Base-by-base conservation (phyloP, 2,329 filamentous ascomycete genomes). In the Sarocladiaceae sp. region DNA sequence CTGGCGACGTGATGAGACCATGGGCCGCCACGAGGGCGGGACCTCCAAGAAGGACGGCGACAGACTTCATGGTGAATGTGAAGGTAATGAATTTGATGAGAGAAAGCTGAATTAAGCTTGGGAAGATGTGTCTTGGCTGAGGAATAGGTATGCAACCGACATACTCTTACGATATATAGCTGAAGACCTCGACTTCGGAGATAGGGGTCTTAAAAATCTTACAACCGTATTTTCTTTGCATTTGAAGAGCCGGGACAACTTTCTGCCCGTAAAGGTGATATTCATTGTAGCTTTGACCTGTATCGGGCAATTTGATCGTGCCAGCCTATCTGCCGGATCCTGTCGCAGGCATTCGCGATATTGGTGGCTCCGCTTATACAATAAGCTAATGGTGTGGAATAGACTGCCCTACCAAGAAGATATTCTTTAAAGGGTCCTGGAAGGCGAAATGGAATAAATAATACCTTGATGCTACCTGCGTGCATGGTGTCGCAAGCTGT, bases 1-100 rank as follows among this genome's bases (percentile, higher is more conserved):
- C 42, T 3, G 75, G 75, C 3, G 60, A 66, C 36, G 62, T 65
- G 64, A 77, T 65, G 57, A 70, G 69, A 53, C 75, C 74, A 57
- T 78, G 75, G 25, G 68, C 71, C 23, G 66, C 66, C 48, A 69
- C 71, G 48, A 65, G 58, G 47, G 62, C 36, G 12, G 36, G 11
- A 39, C 12, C 36, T 11, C 11, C 11, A 20, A 39, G 12, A 17
- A 39, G 36, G 12, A 39, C 12, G 18, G 18, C 18, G 18, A 20
- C 18, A 20, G 36, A 39, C 18, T 39, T 10, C 36, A 39, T 39
- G 12, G 8, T 39, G 8, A 11, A 33, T n/a, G 29, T 15, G 15
- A 15, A 15, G 29, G 10, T 33, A 33, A 33, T 33, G 29, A 33
- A n/a, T n/a, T n/a, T 33, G 29, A 33, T 15, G 29, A n/a, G n/a